Base-by-base conservation (phyloP, 2,329 filamentous ascomycete species). In the Aspergillus sp. region DNA sequence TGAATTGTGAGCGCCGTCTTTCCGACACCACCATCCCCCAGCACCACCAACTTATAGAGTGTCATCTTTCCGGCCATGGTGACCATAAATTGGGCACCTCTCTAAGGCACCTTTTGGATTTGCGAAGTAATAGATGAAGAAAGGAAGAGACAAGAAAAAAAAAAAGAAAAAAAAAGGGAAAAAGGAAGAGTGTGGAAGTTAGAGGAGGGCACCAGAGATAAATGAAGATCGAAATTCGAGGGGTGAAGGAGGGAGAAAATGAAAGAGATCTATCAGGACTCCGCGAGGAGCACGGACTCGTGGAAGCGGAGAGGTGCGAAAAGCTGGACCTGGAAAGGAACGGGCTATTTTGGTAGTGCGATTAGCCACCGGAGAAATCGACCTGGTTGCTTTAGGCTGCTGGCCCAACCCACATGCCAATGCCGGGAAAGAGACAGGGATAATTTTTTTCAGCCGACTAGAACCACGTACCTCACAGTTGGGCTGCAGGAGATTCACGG, bases 1-100 rank as follows among this genome's bases (percentile, higher is more conserved):
- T 87, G 92, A 73, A 96, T 96, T 57, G 92, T 96, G 73, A 96
- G 81, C 70, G 92, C 92, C 51, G 92, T 96, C 79, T 96, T 96
- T 68, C 92, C 92, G 61, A 96, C 92, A 78, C 92, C 92, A 79
- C 92, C 92, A 75, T 96, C 92, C 68, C 92, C 93, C 64, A 96
- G 81, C 79, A 96, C 92, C 85, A 96, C 92, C 83, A 96, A 80
- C 80, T 96, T 96, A 82, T 96, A 96, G 75, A 96, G 80, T 73
- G 92, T 93, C 91, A 96, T 96, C 83, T 93, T 93, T 71, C 90
- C 90, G 79, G 90, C 87, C 91, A 95, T 95, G 75, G 71, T 81
- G 71, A 66, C 57, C 48, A 55, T 17, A 26, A 52, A 39, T 36
- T 48, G 36, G 42, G 32, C 47, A 44, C 38, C 54, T 48, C 48